Evolutionary conservation across 2,329 filamentous ascomycete species (phyloP), one percentile per base, ranked within the genome.

Genomic region (Basipetospora chlamydospora): DNA sequence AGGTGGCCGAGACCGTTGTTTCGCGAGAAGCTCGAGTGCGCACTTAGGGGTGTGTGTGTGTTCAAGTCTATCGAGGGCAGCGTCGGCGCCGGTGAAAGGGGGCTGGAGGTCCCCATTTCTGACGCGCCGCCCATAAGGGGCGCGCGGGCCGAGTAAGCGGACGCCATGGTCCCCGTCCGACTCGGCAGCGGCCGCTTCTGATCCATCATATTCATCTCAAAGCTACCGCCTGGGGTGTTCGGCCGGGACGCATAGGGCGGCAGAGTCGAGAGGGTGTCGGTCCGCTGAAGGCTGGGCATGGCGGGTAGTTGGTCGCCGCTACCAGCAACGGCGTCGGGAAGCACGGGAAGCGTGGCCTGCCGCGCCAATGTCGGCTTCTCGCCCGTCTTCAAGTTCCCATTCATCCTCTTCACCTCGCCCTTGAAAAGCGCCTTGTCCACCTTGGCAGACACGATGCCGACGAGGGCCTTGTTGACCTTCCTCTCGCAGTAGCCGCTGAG

Each of bases 401-500:
- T 70, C 17, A 59, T 58, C 46, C 67, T 64, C 47, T 67, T 72
- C 42, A 64, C 66, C 52, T 80, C 77, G 37, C 90, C 80, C 47
- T 86, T 85, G 35, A 78, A 80, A 18, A 96, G 60, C 0, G 86
- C 88, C 55, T 85, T 87, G 58, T 90, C 85, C 48, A 94, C 82
- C 59, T 90, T 95, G 48, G 66, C 71, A 38, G 77, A 76, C 4
- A 96, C 87, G 45, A 96, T 90, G 46, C 76, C 76, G 50, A 80
- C 80, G 45, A 98, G 67, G 45, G 86, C 70, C 48, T 74, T 78
- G 58, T 93, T 92, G 53, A 94, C 79, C 62, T 96, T 96, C 31
- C 86, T 79, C 42, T 83, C 80, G 54, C 90, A 96, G 60, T 93
- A 98, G 18, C 77, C 77, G 5, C 75, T 74, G 21, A 98, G 66